Conservation (phyloP, 2,329 filamentous ascomycete species). For the Diplodia sapinea region DNA sequence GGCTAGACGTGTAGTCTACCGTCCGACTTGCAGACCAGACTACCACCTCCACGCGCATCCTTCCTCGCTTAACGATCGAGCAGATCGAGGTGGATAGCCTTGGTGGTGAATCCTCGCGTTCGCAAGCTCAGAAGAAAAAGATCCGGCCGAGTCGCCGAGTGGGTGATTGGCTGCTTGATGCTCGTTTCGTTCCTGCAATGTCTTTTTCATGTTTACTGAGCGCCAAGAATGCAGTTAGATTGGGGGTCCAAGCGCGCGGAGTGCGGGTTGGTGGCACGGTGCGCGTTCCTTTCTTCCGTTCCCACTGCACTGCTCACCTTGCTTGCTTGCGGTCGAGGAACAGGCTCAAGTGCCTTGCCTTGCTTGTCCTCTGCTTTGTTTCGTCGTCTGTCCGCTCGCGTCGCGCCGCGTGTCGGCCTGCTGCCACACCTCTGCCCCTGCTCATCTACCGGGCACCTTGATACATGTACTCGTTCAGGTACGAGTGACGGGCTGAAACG, state of each 20-base stretch:
- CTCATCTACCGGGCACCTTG: slow-evolving; percentile 5
- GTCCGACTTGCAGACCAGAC: not conserved
- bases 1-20: slow-evolving; percentile 4
- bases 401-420: slow-evolving; percentile 7
- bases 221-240: slow-evolving; percentile 1
- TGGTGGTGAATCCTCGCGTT: not conserved
- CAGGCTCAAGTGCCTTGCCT: slow-evolving; percentile 10
- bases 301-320: not conserved
- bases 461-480: not conserved
- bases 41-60: not conserved
- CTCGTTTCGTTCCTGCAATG: not conserved
- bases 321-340: not conserved
- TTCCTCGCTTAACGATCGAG: not conserved
- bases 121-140: not conserved
- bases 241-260: not conserved
- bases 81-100: not conserved
- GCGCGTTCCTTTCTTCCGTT: slow-evolving; percentile 24
- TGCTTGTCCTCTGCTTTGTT: slow-evolving; percentile 14
- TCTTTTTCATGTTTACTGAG: not conserved
- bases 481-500: not conserved
- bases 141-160: not conserved
- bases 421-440: slow-evolving; percentile 8
- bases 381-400: not conserved
- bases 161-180: not conserved
- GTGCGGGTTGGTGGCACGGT: not conserved